A percentile compares a stretch with the other conserved stretches of the same genome.
These are phyloP conservation scores for Peronospora belbahrii DNA, from an alignment of 352 stramenopile genomes.

Conservation along the genomic window DNA sequence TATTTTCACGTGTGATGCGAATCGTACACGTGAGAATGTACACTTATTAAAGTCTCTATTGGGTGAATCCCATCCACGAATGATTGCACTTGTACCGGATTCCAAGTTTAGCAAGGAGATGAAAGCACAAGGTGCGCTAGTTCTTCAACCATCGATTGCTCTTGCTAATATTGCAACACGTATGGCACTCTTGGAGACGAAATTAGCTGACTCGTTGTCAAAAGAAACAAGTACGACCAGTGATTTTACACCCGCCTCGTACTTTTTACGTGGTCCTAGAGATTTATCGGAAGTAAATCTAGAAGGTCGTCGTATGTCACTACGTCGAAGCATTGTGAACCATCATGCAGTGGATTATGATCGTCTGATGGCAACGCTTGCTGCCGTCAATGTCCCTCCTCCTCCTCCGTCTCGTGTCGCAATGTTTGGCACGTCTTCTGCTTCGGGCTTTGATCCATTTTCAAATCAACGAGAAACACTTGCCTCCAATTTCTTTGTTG, in stretches of 20 bases:
- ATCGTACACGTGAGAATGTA: constrained; percentile 43
- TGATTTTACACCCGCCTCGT: constrained; percentile 45
- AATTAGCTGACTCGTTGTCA: constrained; percentile 29
- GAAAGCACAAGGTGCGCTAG: constrained; percentile 23
- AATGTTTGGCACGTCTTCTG: constrained; percentile 60
- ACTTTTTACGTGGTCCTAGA: constrained; percentile 40
- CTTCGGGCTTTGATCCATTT: constrained; percentile 39
- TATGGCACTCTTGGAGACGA: constrained; percentile 50
- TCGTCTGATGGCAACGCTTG: constrained; percentile 29
- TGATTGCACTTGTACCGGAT: constrained; percentile 53
- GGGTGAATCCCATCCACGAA: constrained; percentile 33
- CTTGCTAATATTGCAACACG: constrained; percentile 61
- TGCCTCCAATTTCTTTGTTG: constrained; percentile 51
- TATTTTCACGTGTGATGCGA: constrained; percentile 49
- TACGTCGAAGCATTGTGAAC: constrained; percentile 53
- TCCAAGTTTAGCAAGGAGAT: constrained; percentile 42
- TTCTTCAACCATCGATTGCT: constrained; percentile 61
- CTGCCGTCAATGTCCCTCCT: constrained; percentile 29
- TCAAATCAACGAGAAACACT: no score
- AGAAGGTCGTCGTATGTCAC: constrained; percentile 31
- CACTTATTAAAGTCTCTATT: constrained; percentile 39
- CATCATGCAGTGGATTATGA: constrained; percentile 62
- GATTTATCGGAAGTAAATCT: constrained; percentile 39
- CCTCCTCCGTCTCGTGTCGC: constrained; percentile 50
- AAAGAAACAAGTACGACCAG: constrained; percentile 46